Evolutionary conservation across 352 stramenopile genomes (phyloP), one percentile per base, ranked within the genome.

Genomic region (Chrysophaeum taylorii): DNA sequence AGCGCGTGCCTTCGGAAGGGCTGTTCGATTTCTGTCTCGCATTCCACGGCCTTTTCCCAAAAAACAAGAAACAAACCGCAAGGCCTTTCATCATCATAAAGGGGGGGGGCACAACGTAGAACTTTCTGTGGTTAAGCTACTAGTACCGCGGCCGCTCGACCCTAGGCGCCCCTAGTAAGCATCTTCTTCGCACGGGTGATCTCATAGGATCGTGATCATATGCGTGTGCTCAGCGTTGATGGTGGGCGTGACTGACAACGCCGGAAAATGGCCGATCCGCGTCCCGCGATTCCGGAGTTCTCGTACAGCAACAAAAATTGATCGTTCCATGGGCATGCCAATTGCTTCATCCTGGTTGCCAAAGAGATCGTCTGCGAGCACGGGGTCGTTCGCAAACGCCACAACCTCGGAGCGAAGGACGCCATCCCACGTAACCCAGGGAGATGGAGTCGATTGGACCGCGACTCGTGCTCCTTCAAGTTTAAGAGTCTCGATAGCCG

Each of bases 391-490:
- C 21, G 42, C 38, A 37, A 70, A 73, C 16, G 54, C 69, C 12
- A 73, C 31, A 18, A 73, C 54, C 57, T 73, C 69, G 27, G 31
- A 64, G 27, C 69, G 33, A 18, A 73, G 50, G 16, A 73, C 53
- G 33, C 69, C 69, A 25, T 73, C 57, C 0, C 57, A 43, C 36
- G 70, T 39, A 16, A 53, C 62, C 69, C 69, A 73, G 33, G 48
- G 68, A 9, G 50, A 64, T 0, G 66, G 39, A n/a, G 69, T 73
- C 23, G 43, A 53, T 29, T 73, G 69, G 18, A 73, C 69, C 23
- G 57, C 45, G 60, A 73, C 42, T 12, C 33, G 38, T 4, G 7
- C 42, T 7, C 25, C 63, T 4, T 60, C 33, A 12, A 27, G 18
- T 18, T 18, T 5, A 7, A 69, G 25, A 15, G 15, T 69, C 18